These are phyloP conservation scores for Paraphaeosphaeria minitans DNA, from an alignment of 2,329 filamentous ascomycete species.

Conservation along the genomic window DNA sequence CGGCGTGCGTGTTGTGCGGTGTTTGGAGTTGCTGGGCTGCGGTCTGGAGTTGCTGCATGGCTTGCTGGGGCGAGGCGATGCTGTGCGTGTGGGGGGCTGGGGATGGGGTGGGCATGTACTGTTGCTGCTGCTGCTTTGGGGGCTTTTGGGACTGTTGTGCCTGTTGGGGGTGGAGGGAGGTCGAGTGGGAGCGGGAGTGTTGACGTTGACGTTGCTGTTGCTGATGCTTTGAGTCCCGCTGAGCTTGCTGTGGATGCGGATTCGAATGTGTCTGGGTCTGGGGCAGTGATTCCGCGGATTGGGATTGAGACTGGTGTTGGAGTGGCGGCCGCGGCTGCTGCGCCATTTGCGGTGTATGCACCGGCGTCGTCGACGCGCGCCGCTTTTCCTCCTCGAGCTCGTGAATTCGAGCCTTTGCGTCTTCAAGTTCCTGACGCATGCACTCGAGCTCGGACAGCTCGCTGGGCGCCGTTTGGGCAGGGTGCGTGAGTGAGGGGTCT, in stretches of 20 bases:
- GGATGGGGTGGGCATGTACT: conserved; percentile 12
- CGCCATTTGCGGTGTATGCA: conserved; percentile 30
- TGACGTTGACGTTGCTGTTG: conserved; percentile 8
- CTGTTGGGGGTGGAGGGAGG: conserved; percentile 1
- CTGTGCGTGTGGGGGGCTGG: conserved; percentile 18
- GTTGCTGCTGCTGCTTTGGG: conserved; percentile 14
- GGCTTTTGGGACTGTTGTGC: conserved; percentile 18
- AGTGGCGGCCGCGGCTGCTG: conserved; percentile 16
- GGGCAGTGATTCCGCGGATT: conserved; percentile 16
- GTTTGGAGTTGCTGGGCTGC: conserved; percentile 22
- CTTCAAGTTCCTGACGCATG: conserved; percentile 43
- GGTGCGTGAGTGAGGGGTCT: conserved; percentile 22
- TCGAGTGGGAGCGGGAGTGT: no score
- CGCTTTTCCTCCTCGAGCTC: conserved; percentile 40
- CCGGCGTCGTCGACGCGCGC: conserved; percentile 32
- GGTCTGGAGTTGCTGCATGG: conserved; percentile 26
- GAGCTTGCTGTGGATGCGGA: background rate
- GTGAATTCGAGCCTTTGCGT: conserved; percentile 43
- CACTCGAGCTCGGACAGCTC: conserved; percentile 40
- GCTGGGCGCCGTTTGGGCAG: conserved; percentile 23
- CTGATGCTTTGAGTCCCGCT: background rate
- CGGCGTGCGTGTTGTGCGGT: conserved; percentile 14
- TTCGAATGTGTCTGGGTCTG: background rate
- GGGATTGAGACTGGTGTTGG: conserved; percentile 24
- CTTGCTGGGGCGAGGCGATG: conserved; percentile 13